These are phyloP conservation scores for Dioscorea dumetorum DNA, from an alignment of 106 monocot species.

Conservation along the genomic window DNA sequence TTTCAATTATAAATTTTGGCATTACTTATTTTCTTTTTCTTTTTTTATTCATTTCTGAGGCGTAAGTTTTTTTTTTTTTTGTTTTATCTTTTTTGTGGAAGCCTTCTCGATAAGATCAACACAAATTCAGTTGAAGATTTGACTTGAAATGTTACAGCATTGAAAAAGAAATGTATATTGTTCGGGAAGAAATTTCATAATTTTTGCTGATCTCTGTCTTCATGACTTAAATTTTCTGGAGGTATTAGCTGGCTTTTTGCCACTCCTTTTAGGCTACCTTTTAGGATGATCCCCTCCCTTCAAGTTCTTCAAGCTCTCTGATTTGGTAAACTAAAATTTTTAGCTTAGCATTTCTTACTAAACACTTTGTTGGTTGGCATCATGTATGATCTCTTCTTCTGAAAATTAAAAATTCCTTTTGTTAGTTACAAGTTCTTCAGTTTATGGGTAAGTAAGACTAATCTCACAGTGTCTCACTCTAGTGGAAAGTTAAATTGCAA, in stretches of 20 bases:
- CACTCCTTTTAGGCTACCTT: slow-evolving; percentile 84
- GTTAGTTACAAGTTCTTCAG: too few species aligned
- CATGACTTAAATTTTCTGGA: slow-evolving; percentile 12
- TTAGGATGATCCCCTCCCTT: slow-evolving; percentile 94
- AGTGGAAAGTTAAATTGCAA: too few species aligned
- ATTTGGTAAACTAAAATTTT: slow-evolving; percentile 50
- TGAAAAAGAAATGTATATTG: not conserved
- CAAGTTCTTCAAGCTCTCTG: slow-evolving; percentile 96
- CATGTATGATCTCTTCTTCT: not conserved
- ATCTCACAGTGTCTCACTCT: too few species aligned
- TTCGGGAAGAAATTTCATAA: not conserved
- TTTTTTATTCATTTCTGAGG: too few species aligned
- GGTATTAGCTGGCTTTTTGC: slow-evolving; percentile 67
- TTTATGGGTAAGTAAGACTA: too few species aligned
- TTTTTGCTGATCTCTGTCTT: not conserved
- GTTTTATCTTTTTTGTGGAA: slow-evolving; percentile 19
- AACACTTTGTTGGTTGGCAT: not conserved
- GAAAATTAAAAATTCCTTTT: not conserved
- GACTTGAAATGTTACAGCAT: slow-evolving; percentile 64
- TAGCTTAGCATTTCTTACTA: too few species aligned
- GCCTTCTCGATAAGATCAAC: slow-evolving; percentile 90
- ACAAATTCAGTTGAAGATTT: slow-evolving; percentile 82
- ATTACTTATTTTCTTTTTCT: too few species aligned
- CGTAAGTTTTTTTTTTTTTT: too few species aligned
- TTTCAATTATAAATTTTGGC: too few species aligned